phyloP scores from a whole-genome alignment of 768 basidiomycete genomes.

The Leccinum aurantiacum region DNA sequence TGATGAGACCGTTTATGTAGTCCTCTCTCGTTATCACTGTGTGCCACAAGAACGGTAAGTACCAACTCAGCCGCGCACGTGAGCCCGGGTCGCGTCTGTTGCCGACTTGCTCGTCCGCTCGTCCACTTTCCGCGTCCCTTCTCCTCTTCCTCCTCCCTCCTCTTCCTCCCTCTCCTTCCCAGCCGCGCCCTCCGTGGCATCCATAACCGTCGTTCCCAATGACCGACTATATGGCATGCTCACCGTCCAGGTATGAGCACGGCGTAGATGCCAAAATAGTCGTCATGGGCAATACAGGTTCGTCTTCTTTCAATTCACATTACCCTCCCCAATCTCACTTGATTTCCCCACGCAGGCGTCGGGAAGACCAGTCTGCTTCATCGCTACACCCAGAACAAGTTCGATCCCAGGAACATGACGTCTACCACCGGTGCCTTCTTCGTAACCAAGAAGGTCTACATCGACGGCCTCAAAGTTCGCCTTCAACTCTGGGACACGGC shows the following conservation, averaged over 20 bases:
- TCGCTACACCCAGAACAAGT: constrained; percentile 88
- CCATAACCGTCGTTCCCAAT: constrained; percentile 38
- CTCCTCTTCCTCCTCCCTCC: constrained; percentile 32
- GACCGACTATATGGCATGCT: constrained; percentile 56
- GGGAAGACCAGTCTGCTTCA: constrained; percentile 91
- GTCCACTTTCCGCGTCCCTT: constrained; percentile 27
- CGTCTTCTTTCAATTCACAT: constrained; percentile 22
- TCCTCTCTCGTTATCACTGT: constrained; percentile 15
- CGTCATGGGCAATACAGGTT: constrained; percentile 82
- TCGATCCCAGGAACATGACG: constrained; percentile 83
- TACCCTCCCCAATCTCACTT: constrained; percentile 12
- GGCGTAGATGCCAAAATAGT: constrained; percentile 95
- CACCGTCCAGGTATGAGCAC: constrained; percentile 69
- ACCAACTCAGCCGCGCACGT: constrained; percentile 25
- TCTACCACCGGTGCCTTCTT: constrained; percentile 94
- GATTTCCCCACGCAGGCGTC: constrained; percentile 54
- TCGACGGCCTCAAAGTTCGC: constrained; percentile 83
- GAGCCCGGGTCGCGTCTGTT: constrained; percentile 33
- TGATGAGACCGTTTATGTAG: constrained; percentile 31
- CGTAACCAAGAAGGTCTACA: constrained; percentile 86
- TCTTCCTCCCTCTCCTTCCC: constrained; percentile 32
- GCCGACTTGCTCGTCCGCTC: constrained; percentile 26
- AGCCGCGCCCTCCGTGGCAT: constrained; percentile 50
- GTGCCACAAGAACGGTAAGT: constrained; percentile 24
- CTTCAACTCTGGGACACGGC: constrained; percentile 93